These are phyloP conservation scores for Aspergillus mulundensis DNA, from an alignment of 495 filamentous ascomycete species.

Conservation along the genomic window DNA sequence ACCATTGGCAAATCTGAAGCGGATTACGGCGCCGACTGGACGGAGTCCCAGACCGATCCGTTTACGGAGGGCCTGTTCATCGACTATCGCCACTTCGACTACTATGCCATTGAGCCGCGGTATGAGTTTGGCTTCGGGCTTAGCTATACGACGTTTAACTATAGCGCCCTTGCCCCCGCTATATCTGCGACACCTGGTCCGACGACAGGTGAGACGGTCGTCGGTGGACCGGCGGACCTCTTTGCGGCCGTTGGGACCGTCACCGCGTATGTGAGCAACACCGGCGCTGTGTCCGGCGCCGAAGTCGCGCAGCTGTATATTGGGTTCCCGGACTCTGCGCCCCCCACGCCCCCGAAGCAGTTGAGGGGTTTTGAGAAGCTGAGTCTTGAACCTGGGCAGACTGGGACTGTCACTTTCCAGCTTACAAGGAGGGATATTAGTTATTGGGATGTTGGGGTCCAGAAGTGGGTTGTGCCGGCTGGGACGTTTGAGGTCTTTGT, in stretches of 20 bases:
- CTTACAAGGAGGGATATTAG: constrained; percentile 67
- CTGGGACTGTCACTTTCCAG: constrained; percentile 51
- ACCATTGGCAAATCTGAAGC: constrained; percentile 60
- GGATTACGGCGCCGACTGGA: constrained; percentile 65
- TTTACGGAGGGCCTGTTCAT: constrained; percentile 64
- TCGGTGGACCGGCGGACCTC: constrained; percentile 55
- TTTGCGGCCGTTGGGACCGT: constrained; percentile 55
- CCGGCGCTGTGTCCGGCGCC: constrained; percentile 44
- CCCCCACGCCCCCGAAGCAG: constrained; percentile 32
- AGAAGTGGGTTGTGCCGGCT: constrained; percentile 70
- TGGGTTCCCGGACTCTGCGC: constrained; percentile 39
- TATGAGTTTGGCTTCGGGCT: constrained; percentile 69
- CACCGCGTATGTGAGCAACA: constrained; percentile 52
- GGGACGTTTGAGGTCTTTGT: constrained; percentile 26
- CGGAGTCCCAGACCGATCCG: constrained; percentile 33
- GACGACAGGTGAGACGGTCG: constrained; percentile 28
- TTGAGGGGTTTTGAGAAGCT: constrained; percentile 74
- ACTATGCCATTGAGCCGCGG: constrained; percentile 50
- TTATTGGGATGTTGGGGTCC: constrained; percentile 66
- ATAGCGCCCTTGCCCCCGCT: constrained; percentile 37
- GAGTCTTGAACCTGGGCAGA: constrained; percentile 51
- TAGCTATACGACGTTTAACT: constrained; percentile 59
- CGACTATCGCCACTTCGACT: constrained; percentile 66
- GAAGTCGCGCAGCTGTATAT: constrained; percentile 66
- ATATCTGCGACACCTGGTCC: constrained; percentile 20